phyloP scores from a whole-genome alignment of 768 basidiomycete species.

The Psilocybe tampanensis region DNA sequence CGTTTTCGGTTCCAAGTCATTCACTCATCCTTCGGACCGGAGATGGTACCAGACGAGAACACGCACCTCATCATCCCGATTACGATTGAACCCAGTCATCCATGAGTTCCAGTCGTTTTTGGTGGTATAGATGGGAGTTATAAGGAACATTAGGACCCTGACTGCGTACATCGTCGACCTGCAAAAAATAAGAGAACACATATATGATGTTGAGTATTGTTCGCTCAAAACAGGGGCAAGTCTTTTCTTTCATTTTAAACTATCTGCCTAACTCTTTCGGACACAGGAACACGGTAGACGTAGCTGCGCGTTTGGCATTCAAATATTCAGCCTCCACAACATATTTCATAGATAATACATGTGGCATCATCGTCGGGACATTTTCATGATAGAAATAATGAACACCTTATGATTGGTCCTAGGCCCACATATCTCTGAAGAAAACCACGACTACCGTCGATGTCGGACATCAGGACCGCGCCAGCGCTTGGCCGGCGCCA shows the following conservation, averaged over 20 bases:
- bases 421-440: too few relatives aligned
- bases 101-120: conserved; percentile 13
- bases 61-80: conserved; percentile 31
- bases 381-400: too few relatives aligned
- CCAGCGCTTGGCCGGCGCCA: too few relatives aligned
- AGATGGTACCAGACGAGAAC: conserved; percentile 21
- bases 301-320: conserved; percentile 57
- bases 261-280: too few relatives aligned
- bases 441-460: too few relatives aligned
- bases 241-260: too few relatives aligned
- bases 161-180: conserved; percentile 38
- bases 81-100: conserved; percentile 10
- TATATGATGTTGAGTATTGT: conserved; percentile 55
- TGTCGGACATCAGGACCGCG: too few relatives aligned
- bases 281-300: conserved; percentile 65
- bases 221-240: conserved; percentile 59
- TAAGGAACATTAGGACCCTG: neutral
- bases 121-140: neutral
- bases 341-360: too few relatives aligned
- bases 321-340: conserved; percentile 59
- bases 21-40: too few relatives aligned
- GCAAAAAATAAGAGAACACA: conserved; percentile 51
- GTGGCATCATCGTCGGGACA: too few relatives aligned
- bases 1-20: too few relatives aligned
- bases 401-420: too few relatives aligned